Percentiles rank a stretch among this genome's conserved stretches.
Evolutionary conservation across 2,329 filamentous ascomycete species (phyloP).

Genomic region (Talaromyces sp.): DNA sequence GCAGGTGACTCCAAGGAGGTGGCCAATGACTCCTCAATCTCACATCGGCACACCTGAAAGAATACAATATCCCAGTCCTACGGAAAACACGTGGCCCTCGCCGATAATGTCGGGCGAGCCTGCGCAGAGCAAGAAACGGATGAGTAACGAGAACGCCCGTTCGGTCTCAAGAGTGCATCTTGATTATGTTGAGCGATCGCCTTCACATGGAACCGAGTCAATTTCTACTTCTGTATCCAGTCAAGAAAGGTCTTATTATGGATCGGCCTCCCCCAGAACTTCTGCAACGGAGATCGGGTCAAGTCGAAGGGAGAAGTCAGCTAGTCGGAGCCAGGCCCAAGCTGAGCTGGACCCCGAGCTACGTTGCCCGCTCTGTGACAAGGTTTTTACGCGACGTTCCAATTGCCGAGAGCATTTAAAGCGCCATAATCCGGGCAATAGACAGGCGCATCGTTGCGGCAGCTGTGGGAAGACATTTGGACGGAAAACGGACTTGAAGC

Average conservation of each 20-base stretch:
- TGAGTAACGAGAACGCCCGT: background rate
- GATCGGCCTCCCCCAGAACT: constrained; percentile 5
- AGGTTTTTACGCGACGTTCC: constrained; percentile 76
- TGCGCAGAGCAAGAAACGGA: background rate
- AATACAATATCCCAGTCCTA: constrained; percentile 13
- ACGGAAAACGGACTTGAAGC: constrained; percentile 70
- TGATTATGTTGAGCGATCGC: constrained; percentile 1
- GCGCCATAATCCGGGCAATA: constrained; percentile 70
- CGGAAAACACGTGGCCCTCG: constrained; percentile 17
- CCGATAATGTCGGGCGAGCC: constrained; percentile 14
- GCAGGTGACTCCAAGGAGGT: constrained; percentile 23
- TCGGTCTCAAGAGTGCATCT: background rate
- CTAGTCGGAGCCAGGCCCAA: constrained; percentile 1
- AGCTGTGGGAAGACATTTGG: constrained; percentile 74
- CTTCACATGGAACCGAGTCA: constrained; percentile 15
- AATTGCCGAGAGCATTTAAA: constrained; percentile 85
- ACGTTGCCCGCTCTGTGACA: constrained; percentile 70
- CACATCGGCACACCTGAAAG: constrained; percentile 23
- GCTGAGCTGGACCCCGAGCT: constrained; percentile 51
- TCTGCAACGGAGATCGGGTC: constrained; percentile 17
- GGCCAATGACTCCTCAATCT: constrained; percentile 27
- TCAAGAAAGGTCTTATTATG: background rate
- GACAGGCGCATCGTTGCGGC: constrained; percentile 67
- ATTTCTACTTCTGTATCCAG: constrained; percentile 10
- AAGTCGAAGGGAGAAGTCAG: constrained; percentile 16